Evolutionary conservation across 2,329 filamentous ascomycete species (phyloP), one percentile per base, ranked within the genome.

Genomic region (Colletotrichum plurivorum): DNA sequence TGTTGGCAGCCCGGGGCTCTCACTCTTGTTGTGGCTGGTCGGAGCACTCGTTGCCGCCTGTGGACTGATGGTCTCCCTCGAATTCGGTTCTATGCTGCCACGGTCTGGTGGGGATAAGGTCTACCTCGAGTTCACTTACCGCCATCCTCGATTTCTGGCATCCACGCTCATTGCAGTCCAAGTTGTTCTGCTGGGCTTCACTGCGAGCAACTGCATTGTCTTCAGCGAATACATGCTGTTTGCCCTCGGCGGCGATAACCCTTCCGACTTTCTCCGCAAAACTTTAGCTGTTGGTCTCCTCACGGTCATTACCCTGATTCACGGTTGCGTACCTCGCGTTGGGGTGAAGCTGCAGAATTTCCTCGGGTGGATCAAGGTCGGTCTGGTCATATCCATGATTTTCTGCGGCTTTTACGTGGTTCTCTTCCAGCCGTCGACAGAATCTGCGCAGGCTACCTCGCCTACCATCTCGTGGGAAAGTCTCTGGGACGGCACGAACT

Each of bases 31-130:
- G 3, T 93, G 92, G 92, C 63, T 91, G 0, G 77, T 88, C 0
- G 91, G 91, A 1, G 88, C 89, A 0, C 72, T 89, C 1, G 81
- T 93, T 8, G 87, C 89, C 0, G 89, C 85, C 8, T 90, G 87
- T 59, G 89, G 89, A 0, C 80, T 93, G 3, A 85, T 85, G 3
- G 84, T 93, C 0, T 86, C 85, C 7, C 83, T 93, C 57, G 92
- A 94, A 74, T 92, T 89, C 73, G 91, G 91, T 0, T 90, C 87
- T 73, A 92, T 93, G 90, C 80, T 93, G 15, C 92, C 92, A 16
- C 84, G 90, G 0, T 91, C 88, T 0, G 91, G 91, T 7, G 91
- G 90, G 25, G 83, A 88, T 27, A 93, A 93, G 78, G 89, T 93
- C 7, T 93, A 93, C 74, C 85, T 93, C 52, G 91, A 93, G 76